Percentiles rank a stretch among this genome's conserved stretches.
These are phyloP conservation scores for Russula sp. DNA, from an alignment of 768 basidiomycete species.

Conservation along the genomic window DNA sequence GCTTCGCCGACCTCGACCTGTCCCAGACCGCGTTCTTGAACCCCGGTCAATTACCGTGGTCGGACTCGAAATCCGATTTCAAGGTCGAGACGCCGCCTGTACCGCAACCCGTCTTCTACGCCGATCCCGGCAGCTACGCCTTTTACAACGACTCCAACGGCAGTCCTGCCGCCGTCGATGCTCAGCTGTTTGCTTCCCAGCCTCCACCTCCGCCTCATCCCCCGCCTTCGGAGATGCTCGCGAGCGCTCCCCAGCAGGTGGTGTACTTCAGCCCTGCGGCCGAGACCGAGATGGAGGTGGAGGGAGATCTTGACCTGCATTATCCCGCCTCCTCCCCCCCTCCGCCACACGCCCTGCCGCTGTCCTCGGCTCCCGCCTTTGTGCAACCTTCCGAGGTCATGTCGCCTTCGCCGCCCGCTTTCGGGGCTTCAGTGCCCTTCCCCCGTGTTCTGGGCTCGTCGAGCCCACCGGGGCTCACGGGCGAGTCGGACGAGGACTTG, in stretches of 20 bases:
- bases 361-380: neutral
- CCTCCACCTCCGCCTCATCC: conserved; percentile 3
- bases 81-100: conserved; percentile 8
- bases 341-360: neutral
- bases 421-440: conserved; percentile 3
- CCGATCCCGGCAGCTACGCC: conserved; percentile 10
- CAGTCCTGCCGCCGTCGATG: conserved; percentile 2
- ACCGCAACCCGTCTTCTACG: conserved; percentile 3
- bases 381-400: conserved; percentile 17
- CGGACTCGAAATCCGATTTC: conserved; percentile 12
- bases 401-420: conserved; percentile 11
- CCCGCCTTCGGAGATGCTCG: conserved; percentile 1
- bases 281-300: conserved; percentile 13
- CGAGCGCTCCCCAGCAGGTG: conserved; percentile 8
- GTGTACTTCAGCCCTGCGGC: conserved; percentile 8
- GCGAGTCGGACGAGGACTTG: conserved; percentile 18
- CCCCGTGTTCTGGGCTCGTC: conserved; percentile 14
- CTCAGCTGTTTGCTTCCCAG: conserved; percentile 11
- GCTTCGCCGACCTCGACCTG: conserved; percentile 13
- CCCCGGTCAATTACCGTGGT: conserved; percentile 15
- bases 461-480: conserved; percentile 19
- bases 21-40: conserved; percentile 11
- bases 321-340: conserved; percentile 2
- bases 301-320: conserved; percentile 2
- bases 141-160: conserved; percentile 13